These are phyloP conservation scores for Tagetes erecta DNA, from an alignment of 129 eudicot genomes.

Conservation along the genomic window DNA sequence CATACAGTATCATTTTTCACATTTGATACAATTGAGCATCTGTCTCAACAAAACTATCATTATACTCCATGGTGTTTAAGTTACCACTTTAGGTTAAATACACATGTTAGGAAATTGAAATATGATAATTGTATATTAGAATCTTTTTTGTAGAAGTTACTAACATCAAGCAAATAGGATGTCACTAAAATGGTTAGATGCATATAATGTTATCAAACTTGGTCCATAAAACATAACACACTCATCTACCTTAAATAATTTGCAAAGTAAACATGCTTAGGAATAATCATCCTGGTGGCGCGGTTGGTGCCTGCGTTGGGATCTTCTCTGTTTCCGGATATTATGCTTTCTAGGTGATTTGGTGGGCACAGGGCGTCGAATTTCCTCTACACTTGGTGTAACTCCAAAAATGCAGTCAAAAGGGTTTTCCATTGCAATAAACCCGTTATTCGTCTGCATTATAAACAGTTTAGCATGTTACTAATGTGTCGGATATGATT, in stretches of 20 bases:
- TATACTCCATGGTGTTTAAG: too few relatives aligned
- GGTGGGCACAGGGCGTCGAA: slow-evolving; percentile 34
- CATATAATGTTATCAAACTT: not conserved
- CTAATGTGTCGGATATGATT: not conserved
- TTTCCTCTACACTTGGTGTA: slow-evolving; percentile 46
- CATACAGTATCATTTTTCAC: too few relatives aligned
- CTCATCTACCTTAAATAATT: not conserved
- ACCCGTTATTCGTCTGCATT: slow-evolving; percentile 45
- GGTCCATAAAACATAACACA: not conserved
- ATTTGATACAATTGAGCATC: too few relatives aligned
- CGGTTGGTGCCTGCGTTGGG: slow-evolving; percentile 56
- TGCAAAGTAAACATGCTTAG: not conserved
- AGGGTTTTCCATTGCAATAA: slow-evolving; percentile 53
- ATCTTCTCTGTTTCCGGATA: slow-evolving; percentile 47
- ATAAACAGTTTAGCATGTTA: not conserved
- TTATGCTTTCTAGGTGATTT: slow-evolving; percentile 38
- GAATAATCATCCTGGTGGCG: slow-evolving; percentile 41
- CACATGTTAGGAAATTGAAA: too few relatives aligned
- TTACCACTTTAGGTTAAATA: too few relatives aligned
- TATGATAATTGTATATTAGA: too few relatives aligned
- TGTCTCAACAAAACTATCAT: too few relatives aligned
- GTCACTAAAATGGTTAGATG: not conserved
- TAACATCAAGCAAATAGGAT: not conserved
- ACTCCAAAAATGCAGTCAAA: slow-evolving; percentile 63
- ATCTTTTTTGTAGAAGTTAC: not conserved